Evolutionary conservation across 2,329 filamentous ascomycete genomes (phyloP), one percentile per base, ranked within the genome.

Genomic region (Colletotrichum viniferum): DNA sequence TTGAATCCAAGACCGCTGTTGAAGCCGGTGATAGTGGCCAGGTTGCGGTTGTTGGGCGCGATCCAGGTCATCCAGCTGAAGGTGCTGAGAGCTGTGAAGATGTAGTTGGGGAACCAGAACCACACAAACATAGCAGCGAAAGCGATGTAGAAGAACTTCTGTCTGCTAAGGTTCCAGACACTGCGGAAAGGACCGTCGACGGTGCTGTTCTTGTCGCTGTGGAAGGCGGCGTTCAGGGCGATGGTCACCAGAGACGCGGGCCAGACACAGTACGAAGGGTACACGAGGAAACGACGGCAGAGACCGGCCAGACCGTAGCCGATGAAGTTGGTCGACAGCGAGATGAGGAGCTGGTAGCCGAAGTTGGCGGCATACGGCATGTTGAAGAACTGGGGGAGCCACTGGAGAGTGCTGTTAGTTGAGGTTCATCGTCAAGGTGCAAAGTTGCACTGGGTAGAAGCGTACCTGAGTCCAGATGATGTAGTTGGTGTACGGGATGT

Each of bases 51-150:
- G n/a, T 80, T 75, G 7, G 86, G 86, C 0, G 83, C 81, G 64
- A 88, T 88, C 87, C 87, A 89, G 5, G 84, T 84, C 73, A 88
- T 82, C 85, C 86, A 89, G 80, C 83, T 86, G 78, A 89, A 88
- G 63, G 81, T 76, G 64, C 82, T 84, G 18, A 88, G 79, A 7
- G 84, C 86, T 7, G 79, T 80, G 79, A 88, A 88, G 61, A 89
- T 79, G 76, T 84, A 87, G 75, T 85, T 83, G 5, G 87, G 87
- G 74, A 89, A 85, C 86, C 86, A 88, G 78, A 87, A 88, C 78
- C 85, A 89, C n/a, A 87, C 77, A 69, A 88, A 88, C 84, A 87
- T 87, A 71, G 79, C 82, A 2, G 71, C 79, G 56, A 86, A 86
- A 8, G 83, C 78, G 34, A 83, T 70, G 48, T 83, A 77, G 78